These are phyloP conservation scores for Mortierella antarctica DNA, from an alignment of 192 early-diverging fungal genomes.

Conservation along the genomic window DNA sequence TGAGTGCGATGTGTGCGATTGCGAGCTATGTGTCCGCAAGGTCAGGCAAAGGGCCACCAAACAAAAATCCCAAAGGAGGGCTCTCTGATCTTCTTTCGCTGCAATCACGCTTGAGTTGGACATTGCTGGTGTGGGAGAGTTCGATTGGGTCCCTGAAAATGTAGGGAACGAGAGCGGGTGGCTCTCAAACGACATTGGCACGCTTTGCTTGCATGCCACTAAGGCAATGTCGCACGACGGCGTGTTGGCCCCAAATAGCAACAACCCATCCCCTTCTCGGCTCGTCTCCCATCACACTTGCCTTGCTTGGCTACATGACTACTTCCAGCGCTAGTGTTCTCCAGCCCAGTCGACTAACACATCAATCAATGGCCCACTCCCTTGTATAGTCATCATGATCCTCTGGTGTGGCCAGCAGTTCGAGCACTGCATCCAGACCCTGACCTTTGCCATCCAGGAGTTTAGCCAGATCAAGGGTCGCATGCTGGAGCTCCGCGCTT, in stretches of 20 bases:
- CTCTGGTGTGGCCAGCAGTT: constrained; percentile 68
- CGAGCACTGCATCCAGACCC: constrained; percentile 66
- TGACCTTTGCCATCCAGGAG: constrained; percentile 64
- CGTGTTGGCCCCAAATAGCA: no score
- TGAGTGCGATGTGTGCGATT: no score
- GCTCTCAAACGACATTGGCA: no score
- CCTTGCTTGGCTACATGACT: no score
- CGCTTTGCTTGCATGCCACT: no score
- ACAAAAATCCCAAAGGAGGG: background rate
- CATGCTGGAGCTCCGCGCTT: constrained; percentile 63
- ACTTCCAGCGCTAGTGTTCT: background rate
- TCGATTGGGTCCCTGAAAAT: constrained; percentile 25
- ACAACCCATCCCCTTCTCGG: no score
- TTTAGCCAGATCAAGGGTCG: constrained; percentile 64
- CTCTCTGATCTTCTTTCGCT: background rate
- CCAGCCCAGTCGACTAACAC: background rate
- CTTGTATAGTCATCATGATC: constrained; percentile 61
- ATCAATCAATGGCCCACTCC: background rate
- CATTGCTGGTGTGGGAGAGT: constrained; percentile 11
- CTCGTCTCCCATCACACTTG: no score
- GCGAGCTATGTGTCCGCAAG: no score
- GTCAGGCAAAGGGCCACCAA: no score
- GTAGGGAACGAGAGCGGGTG: no score
- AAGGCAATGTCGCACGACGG: no score
- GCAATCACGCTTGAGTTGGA: background rate